Percentiles rank a stretch among this genome's conserved stretches.
Conservation (phyloP, 305 asterid species). For the Withania somnifera region DNA sequence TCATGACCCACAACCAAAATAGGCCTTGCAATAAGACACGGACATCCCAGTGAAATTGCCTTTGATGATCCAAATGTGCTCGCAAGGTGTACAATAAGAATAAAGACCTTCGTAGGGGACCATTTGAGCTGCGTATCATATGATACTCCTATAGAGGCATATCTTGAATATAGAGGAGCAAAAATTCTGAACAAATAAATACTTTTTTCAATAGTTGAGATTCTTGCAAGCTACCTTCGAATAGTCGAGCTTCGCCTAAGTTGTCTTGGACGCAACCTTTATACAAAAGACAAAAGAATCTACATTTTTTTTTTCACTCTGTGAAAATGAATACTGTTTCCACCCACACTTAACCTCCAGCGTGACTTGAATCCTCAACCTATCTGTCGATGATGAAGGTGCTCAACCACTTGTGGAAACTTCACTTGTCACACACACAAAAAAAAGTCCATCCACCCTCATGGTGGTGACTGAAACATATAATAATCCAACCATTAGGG, state of each 20-base stretch:
- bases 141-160: background rate
- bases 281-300: background rate
- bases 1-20: background rate
- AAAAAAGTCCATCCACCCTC: background rate
- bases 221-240: background rate
- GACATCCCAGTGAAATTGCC: background rate
- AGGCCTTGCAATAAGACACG: background rate
- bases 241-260: background rate
- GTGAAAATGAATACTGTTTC: background rate
- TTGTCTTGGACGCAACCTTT: background rate
- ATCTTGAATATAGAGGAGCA: background rate
- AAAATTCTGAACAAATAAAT: background rate
- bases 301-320: background rate
- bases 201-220: background rate
- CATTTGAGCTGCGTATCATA: background rate
- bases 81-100: background rate
- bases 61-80: background rate
- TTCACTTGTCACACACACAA: background rate
- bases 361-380: background rate
- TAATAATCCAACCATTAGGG: background rate
- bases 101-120: background rate
- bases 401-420: background rate
- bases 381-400: background rate
- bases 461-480: background rate
- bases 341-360: background rate